Evolutionary conservation across 139 green algal genomes (phyloP).

Genomic region (Dunaliella primolecta): DNA sequence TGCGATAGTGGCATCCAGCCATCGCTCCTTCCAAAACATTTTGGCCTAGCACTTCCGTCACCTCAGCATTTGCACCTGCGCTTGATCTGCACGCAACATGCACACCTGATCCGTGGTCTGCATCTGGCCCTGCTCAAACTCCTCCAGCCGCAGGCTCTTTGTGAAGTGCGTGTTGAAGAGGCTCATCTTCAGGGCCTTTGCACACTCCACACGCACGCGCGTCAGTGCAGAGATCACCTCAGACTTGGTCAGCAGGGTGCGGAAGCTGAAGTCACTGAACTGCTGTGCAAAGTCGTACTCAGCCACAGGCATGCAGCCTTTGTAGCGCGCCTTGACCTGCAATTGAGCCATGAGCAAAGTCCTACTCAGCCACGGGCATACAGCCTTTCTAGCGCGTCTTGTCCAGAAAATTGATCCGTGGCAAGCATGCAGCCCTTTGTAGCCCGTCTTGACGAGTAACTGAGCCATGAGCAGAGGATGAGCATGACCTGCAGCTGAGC

Average conservation of each 20-base stretch:
- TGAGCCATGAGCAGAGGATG: conserved; percentile 62
- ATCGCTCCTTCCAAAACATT: too few relatives aligned
- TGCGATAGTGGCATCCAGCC: too few relatives aligned
- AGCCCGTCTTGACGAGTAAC: too few relatives aligned
- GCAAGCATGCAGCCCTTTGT: too few relatives aligned
- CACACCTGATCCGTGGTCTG: conserved; percentile 24
- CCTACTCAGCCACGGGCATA: conserved; percentile 46
- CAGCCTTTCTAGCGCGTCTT: conserved; percentile 26
- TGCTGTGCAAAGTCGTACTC: conserved; percentile 71
- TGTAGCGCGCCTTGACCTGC: neutral
- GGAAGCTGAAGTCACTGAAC: conserved; percentile 75
- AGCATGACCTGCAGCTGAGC: too few relatives aligned
- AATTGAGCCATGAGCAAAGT: conserved; percentile 59
- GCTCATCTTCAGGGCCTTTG: conserved; percentile 69
- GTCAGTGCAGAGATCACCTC: conserved; percentile 61
- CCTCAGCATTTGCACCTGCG: too few relatives aligned
- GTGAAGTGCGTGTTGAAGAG: conserved; percentile 62
- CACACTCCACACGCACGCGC: conserved; percentile 53
- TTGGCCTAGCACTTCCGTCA: too few relatives aligned
- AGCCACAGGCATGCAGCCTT: conserved; percentile 43
- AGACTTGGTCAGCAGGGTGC: conserved; percentile 71
- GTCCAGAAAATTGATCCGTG: too few relatives aligned
- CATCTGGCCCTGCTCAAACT: conserved; percentile 77
- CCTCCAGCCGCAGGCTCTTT: conserved; percentile 72
- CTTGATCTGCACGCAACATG: neutral